phyloP scores from a whole-genome alignment of 345 rosid genomes.

The Garcia nutans region DNA sequence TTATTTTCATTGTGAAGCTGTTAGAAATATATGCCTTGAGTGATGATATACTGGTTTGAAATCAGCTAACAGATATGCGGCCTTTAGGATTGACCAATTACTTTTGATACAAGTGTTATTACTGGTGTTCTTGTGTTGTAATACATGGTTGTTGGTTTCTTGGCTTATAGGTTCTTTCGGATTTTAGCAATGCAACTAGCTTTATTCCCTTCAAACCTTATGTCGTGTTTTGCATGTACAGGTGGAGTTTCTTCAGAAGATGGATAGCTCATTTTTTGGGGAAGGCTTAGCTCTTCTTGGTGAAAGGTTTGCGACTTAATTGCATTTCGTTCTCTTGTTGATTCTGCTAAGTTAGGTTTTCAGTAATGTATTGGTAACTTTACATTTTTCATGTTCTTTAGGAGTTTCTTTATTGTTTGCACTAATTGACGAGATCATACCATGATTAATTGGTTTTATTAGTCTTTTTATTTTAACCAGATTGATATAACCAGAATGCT shows the following conservation, averaged over 20 bases:
- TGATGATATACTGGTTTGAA: slow-evolving; percentile 2
- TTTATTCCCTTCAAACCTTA: not conserved
- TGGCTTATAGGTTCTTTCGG: not conserved
- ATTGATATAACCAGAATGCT: not conserved
- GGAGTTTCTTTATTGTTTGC: not conserved
- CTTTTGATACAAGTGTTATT: not conserved
- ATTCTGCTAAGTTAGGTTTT: not conserved
- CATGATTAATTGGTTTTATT: not conserved
- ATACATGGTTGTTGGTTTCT: too few relatives aligned
- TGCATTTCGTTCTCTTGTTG: not conserved
- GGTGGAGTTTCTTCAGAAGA: slow-evolving; percentile 57
- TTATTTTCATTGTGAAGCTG: too few relatives aligned
- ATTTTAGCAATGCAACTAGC: not conserved
- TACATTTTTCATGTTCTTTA: not conserved
- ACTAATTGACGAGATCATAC: not conserved
- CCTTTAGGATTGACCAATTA: not conserved
- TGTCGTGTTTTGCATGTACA: slow-evolving; percentile 24
- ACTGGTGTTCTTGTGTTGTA: not conserved
- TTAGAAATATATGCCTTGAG: not conserved
- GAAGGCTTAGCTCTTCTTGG: slow-evolving; percentile 91
- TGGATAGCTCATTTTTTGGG: slow-evolving; percentile 65
- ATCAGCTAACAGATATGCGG: not conserved
- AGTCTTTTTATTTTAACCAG: not conserved
- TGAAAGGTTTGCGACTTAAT: slow-evolving; percentile 45
- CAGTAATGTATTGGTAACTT: not conserved